Evolutionary conservation across 1,284 basidiomycete genomes (phyloP), one percentile per base, ranked within the genome.

Genomic region (Boletus sp.): DNA sequence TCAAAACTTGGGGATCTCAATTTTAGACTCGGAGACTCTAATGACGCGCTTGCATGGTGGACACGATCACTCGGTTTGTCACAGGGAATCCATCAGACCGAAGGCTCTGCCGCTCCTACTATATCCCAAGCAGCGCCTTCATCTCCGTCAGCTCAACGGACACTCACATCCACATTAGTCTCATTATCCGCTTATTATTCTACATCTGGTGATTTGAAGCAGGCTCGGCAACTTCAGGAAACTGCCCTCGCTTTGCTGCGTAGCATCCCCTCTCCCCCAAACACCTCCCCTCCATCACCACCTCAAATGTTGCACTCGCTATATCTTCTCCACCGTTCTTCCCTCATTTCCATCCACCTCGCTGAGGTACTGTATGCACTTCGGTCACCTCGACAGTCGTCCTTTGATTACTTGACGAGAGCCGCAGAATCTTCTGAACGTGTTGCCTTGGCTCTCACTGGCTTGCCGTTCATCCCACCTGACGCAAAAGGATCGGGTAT

Each of bases 141-240:
- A 52, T 84, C 85, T 51, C 87, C 88, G 15, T 76, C 81, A n/a
- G 80, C 83, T 7, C 88, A 92, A 61, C 82, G 92, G 58, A 84
- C 84, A 18, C 73, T 91, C 43, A 78, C 84, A 1, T 83, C 85
- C 9, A 78, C 84, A 16, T 76, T 94, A 2, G 81, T 89, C 8
- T 89, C 90, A 11, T 73, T 89, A 35, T 91, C 90, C 18, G 86
- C 88, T 2, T 81, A 80, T 66, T 86, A 88, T 64, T 88, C 91
- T 12, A 84, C 81, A 16, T 76, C 82, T 0, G 84, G 85, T 12
- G 81, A 86, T 53, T 79, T 96, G 27, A 70, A 76, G 42, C 75
- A 88, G 62, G 94, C 95, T 1, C 83, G 82, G 67, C 73, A 79
- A 42, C 68, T 92, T 20, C 85, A 94, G 71, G 80, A 87, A 63